Base-by-base conservation (phyloP, 208 protist species). In the Tritrichomonas musculus region DNA sequence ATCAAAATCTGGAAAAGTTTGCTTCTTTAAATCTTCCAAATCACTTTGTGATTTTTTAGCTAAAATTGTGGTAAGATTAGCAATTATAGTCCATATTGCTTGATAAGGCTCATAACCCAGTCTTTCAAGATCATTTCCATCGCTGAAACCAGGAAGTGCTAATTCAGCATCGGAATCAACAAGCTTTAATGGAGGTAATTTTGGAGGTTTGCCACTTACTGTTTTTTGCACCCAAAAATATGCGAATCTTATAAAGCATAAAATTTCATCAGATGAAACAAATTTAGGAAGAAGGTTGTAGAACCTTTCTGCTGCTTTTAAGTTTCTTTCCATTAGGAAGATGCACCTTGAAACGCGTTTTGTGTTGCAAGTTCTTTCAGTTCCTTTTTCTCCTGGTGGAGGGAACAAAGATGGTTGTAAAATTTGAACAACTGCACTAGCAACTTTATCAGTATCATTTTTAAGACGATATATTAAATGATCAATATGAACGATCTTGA, bases 401-500 rank as follows among this genome's bases (percentile, higher is more conserved):
- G 39, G 41, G 27, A 88, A 88, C 5, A 88, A 4, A 13, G 77
- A 88, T 60, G 77, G 77, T 4, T 88, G 44, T 27, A 88, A 57
- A 60, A 88, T 4, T 25, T 88, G 41, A 39, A 25, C 13, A 88
- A 88, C 44, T 57, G 41, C 47, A 13, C 33, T 36, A 13, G 22
- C 8, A 39, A n/a, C 13, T 36, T 57, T 2, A 55, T 25, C 47
- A n/a, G 41, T 50, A 88, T 88, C 77, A 47, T 57, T 20, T 53
- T 49, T 55, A 25, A 88, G 1, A 27, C 77, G 33, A 47, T 88
- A 88, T 39, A 88, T 88, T 44, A 88, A 88, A 50, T 88, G 77
- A 17, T 88, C 77, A 0, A 88, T 88, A 57, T 88, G 77, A 36
- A 88, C 47, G 5, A 88, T 39, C 5, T 53, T 88, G n/a, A 88